A percentile compares a stretch with the other conserved stretches of the same genome.
Evolutionary conservation across 805 yeast species (phyloP).

Genomic region (Ogataea sp.): DNA sequence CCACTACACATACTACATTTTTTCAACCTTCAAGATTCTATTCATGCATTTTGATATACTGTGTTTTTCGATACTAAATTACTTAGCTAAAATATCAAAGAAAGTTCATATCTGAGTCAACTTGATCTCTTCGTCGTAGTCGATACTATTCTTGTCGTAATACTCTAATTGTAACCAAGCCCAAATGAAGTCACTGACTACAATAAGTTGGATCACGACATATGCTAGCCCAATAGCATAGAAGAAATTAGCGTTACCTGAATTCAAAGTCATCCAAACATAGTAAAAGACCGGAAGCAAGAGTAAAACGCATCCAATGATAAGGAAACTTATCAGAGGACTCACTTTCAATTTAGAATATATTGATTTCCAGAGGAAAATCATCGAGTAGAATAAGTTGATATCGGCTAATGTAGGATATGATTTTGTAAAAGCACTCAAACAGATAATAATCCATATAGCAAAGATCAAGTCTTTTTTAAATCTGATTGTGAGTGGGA

Average conservation of each 20-base stretch:
- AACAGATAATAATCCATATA: constrained; percentile 30
- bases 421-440: constrained; percentile 60
- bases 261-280: constrained; percentile 89
- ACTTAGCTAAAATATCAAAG: too few relatives aligned
- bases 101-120: constrained; percentile 38
- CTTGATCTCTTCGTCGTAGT: constrained; percentile 29
- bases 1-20: too few relatives aligned
- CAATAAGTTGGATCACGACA: constrained; percentile 58
- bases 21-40: too few relatives aligned
- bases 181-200: constrained; percentile 77
- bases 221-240: constrained; percentile 87
- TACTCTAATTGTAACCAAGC: constrained; percentile 65
- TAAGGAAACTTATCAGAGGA: constrained; percentile 18
- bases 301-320: constrained; percentile 30
- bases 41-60: too few relatives aligned
- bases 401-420: constrained; percentile 83
- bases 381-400: constrained; percentile 29
- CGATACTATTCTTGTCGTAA: constrained; percentile 31
- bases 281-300: constrained; percentile 86
- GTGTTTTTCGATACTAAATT: too few relatives aligned
- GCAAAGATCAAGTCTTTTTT: constrained; percentile 23
- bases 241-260: constrained; percentile 94
- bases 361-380: constrained; percentile 21
- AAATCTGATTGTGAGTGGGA: constrained; percentile 73
- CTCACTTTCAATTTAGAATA: constrained; percentile 20